Conservation (phyloP, 1,139 yeast species). For the Candida pseudocylindracea region DNA sequence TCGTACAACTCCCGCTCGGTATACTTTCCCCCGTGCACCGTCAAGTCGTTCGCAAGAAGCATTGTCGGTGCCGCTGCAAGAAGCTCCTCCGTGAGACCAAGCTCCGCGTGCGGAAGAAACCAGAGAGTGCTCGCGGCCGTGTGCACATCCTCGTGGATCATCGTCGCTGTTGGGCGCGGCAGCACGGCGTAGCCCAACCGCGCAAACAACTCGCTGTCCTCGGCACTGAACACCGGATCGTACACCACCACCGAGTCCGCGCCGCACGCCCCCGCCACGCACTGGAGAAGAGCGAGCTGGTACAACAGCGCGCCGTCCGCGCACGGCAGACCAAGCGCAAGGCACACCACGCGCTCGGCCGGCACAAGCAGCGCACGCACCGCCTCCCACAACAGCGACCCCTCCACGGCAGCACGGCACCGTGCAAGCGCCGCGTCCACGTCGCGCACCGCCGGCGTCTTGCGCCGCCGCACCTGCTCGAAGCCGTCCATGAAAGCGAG, state of each 20-base stretch:
- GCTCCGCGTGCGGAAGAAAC: conserved; percentile 61
- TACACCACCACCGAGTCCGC: conserved; percentile 18
- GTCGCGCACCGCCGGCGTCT: neutral
- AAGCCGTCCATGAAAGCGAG: neutral
- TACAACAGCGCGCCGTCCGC: conserved; percentile 33
- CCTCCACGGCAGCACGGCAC: too few relatives aligned
- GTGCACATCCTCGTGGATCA: conserved; percentile 3
- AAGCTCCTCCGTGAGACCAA: conserved; percentile 26
- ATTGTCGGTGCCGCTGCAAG: conserved; percentile 12
- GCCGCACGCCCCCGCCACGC: conserved; percentile 10
- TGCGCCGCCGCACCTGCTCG: neutral
- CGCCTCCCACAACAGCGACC: neutral
- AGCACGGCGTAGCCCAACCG: conserved; percentile 5
- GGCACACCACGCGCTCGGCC: conserved; percentile 22
- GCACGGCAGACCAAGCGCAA: conserved; percentile 53
- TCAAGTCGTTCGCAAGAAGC: conserved; percentile 25
- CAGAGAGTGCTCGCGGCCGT: conserved; percentile 11
- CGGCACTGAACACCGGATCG: conserved; percentile 37
- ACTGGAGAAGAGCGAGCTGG: conserved; percentile 34
- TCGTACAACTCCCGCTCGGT: conserved; percentile 16
- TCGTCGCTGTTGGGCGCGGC: conserved; percentile 4
- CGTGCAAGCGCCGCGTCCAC: too few relatives aligned
- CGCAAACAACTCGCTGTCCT: conserved; percentile 16
- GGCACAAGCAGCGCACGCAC: neutral
- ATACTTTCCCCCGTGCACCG: conserved; percentile 28